Evolutionary conservation across 768 basidiomycete genomes (phyloP).

Genomic region (Boletus rufocinnamomeus): DNA sequence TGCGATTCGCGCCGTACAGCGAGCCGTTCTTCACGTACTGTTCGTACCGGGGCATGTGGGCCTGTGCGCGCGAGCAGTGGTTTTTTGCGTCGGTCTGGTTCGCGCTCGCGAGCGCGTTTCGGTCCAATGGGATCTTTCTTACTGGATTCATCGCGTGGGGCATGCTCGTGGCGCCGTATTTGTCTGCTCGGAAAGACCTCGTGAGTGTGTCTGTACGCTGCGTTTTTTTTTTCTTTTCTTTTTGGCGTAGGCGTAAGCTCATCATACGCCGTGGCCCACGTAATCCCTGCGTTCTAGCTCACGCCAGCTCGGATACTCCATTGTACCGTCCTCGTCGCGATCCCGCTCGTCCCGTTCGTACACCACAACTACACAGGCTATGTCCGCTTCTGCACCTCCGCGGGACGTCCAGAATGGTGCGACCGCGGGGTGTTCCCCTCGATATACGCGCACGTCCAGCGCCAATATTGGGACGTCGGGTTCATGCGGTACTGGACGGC

Average conservation of each 20-base stretch:
- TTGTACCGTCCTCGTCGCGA: constrained; percentile 42
- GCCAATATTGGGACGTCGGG: constrained; percentile 84
- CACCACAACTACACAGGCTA: constrained; percentile 73
- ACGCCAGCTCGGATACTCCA: constrained; percentile 35
- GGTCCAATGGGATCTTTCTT: constrained; percentile 78
- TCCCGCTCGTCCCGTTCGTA: constrained; percentile 67
- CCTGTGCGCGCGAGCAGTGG: constrained; percentile 46
- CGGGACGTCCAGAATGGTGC: constrained; percentile 63
- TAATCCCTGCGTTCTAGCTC: constrained; percentile 36
- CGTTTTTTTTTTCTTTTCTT: neutral
- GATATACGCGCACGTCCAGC: constrained; percentile 82
- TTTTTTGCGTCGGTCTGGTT: constrained; percentile 60
- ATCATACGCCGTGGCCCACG: neutral
- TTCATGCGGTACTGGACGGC: constrained; percentile 85
- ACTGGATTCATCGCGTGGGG: constrained; percentile 82
- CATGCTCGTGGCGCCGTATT: constrained; percentile 54
- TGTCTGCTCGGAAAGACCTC: constrained; percentile 37
- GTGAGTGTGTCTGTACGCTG: constrained; percentile 19
- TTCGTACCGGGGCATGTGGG: constrained; percentile 57
- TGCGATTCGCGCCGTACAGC: constrained; percentile 71
- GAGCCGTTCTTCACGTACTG: constrained; percentile 87
- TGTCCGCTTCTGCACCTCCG: constrained; percentile 56
- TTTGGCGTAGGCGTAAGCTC: neutral
- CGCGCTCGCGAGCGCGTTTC: constrained; percentile 61
- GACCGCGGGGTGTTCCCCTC: constrained; percentile 48